Conservation (phyloP, 1,139 yeast species). For the Yamadazyma dendronema region DNA sequence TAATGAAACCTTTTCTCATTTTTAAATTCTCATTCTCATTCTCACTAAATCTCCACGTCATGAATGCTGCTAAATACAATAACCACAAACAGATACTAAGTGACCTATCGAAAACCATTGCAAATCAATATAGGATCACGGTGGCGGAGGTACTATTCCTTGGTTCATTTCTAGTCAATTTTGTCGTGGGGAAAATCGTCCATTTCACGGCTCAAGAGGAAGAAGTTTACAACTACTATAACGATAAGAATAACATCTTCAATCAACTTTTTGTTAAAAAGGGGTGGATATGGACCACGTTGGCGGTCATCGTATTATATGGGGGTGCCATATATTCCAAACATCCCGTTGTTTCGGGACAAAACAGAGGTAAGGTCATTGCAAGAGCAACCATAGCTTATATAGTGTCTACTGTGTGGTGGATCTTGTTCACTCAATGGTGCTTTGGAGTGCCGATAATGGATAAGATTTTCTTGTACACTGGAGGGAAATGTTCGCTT, state of each 20-base stretch:
- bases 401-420: slow-evolving; percentile 63
- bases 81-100: slow-evolving; percentile 2
- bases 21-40: too few species aligned
- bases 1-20: not conserved
- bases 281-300: slow-evolving; percentile 93
- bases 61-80: slow-evolving; percentile 6
- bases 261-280: slow-evolving; percentile 76
- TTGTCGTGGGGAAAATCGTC: slow-evolving; percentile 32
- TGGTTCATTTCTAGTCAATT: slow-evolving; percentile 30
- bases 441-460: slow-evolving; percentile 82
- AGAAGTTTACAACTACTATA: slow-evolving; percentile 54
- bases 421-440: slow-evolving; percentile 88
- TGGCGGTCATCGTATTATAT: slow-evolving; percentile 30
- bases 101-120: not conserved
- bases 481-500: slow-evolving; percentile 78
- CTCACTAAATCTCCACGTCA: not conserved
- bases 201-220: slow-evolving; percentile 33
- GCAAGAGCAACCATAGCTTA: slow-evolving; percentile 37
- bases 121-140: slow-evolving; percentile 13
- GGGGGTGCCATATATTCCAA: slow-evolving; percentile 12
- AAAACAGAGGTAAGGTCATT: slow-evolving; percentile 9
- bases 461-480: slow-evolving; percentile 75
- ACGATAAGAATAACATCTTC: slow-evolving; percentile 61
- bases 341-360: slow-evolving; percentile 10
- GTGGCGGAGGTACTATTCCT: slow-evolving; percentile 25